Evolutionary conservation across 139 green algal genomes (phyloP).

Genomic region (Picochlorum sp.): DNA sequence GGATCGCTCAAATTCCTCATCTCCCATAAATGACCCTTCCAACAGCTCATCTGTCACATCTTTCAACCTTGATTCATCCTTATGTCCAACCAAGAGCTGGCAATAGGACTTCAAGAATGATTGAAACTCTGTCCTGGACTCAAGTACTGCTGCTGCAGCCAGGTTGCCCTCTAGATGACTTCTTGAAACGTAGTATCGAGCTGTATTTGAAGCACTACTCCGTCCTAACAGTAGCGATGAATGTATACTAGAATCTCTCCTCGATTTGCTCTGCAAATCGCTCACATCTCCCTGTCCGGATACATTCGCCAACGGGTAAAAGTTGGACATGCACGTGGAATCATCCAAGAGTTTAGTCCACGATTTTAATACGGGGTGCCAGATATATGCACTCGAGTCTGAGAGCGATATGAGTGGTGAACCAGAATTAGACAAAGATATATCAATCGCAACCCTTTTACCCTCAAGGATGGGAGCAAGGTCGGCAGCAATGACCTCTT

Average conservation of each 20-base stretch:
- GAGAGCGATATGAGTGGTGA: slow-evolving; percentile 46
- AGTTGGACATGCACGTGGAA: slow-evolving; percentile 34
- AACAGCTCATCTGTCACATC: slow-evolving; percentile 53
- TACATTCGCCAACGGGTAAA: slow-evolving; percentile 14
- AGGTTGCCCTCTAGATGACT: slow-evolving; percentile 50
- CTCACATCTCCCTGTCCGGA: slow-evolving; percentile 31
- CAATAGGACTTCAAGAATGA: slow-evolving; percentile 56
- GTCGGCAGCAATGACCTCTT: slow-evolving; percentile 12
- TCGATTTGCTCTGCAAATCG: slow-evolving; percentile 26
- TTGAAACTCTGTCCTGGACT: slow-evolving; percentile 38
- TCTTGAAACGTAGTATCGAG: slow-evolving; percentile 8
- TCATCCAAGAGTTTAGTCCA: slow-evolving; percentile 63
- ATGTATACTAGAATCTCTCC: not conserved
- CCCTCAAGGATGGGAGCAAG: slow-evolving; percentile 34
- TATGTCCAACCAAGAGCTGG: slow-evolving; percentile 30
- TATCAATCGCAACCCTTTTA: slow-evolving; percentile 23
- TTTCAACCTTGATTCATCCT: slow-evolving; percentile 33
- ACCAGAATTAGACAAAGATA: slow-evolving; percentile 30
- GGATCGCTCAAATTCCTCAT: slow-evolving; percentile 21
- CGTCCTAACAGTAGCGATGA: not conserved
- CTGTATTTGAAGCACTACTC: not conserved
- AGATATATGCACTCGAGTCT: slow-evolving; percentile 45
- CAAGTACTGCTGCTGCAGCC: slow-evolving; percentile 40
- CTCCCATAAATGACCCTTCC: slow-evolving; percentile 11
- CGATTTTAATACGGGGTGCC: slow-evolving; percentile 33